Percentiles rank a stretch among this genome's conserved stretches.
Conservation (phyloP, 2,329 filamentous ascomycete genomes). For the Arthroderma sp. region DNA sequence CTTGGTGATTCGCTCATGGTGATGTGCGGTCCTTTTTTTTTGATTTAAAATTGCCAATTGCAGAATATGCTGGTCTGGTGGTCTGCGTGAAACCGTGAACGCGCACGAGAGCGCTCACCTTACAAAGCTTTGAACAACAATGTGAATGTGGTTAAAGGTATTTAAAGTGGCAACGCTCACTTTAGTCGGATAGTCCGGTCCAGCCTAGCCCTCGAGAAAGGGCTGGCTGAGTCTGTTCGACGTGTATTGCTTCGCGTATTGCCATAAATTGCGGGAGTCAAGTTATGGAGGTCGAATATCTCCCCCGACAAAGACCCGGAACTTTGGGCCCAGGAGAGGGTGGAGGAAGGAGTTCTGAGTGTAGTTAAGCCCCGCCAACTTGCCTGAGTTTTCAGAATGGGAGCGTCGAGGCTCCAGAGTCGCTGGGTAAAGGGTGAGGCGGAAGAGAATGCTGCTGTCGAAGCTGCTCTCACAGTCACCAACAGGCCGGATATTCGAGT, state of each 20-base stretch:
- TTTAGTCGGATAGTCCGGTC: slow-evolving; percentile 9
- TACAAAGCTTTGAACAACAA: slow-evolving; percentile 1
- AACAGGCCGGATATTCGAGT: neutral
- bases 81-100: neutral
- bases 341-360: slow-evolving; percentile 61
- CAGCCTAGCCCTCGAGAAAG: slow-evolving; percentile 33
- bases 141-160: neutral
- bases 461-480: neutral
- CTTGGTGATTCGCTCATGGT: slow-evolving; percentile 42
- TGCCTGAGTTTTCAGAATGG: slow-evolving; percentile 50
- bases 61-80: neutral
- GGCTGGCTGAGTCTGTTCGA: slow-evolving; percentile 28
- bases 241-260: slow-evolving; percentile 26
- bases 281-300: slow-evolving; percentile 98
- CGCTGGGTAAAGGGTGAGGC: slow-evolving; percentile 17
- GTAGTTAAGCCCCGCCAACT: slow-evolving; percentile 80
- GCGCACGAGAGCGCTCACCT: slow-evolving; percentile 1
- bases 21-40: slow-evolving; percentile 7
- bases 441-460: neutral
- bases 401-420: slow-evolving; percentile 34
- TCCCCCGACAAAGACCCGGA: slow-evolving; percentile 92
- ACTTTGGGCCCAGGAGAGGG: slow-evolving; percentile 83
- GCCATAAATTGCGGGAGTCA: slow-evolving; percentile 29
- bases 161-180: neutral
- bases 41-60: neutral